Evolutionary conservation across 108 stramenopile genomes (phyloP), one percentile per base, ranked within the genome.

Genomic region (Seminavis robusta): DNA sequence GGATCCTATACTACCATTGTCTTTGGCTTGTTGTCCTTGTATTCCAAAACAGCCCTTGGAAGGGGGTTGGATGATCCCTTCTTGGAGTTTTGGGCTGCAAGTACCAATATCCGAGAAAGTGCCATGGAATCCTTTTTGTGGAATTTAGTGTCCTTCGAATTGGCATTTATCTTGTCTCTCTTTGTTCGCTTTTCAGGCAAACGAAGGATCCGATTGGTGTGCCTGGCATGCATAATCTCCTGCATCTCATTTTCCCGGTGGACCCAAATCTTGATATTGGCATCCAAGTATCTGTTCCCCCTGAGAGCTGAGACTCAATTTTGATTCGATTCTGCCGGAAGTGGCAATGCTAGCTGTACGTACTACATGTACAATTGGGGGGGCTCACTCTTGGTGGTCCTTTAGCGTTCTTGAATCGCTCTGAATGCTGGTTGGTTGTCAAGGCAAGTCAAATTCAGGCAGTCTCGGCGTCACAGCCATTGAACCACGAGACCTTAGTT

Each of bases 11-110:
- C 60, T 1, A 53, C 41, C 11, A 26, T 61, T 29, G 40, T 51
- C 13, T 61, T 61, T 38, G 26, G 17, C 3, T 31, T 61, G 33
- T 15, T 52, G 2, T 21, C 41, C 23, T 13, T 61, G 10, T 51
- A 48, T 29, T 38, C 38, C 39, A 61, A 61, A 33, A 50, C 34
- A 5, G 60, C 60, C 2, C 28, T 61, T 15, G 60, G 60, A 16
- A 20, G 42, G 29, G 60, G 60, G 5, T 44, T 32, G 3, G 60
- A 61, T 52, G 4, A 2, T 1, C 16, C 38, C 2, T 61, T 52
- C 31, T 8, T 51, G 4, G 29, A 53, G 11, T 61, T 61, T 40
- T 40, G 42, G 31, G 49, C 23, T 8, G 38, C 37, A 9, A 24
- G 40, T 8, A 17, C 38, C 11, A 16, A 33, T 4, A 40, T 40